These are phyloP conservation scores for Solanum hybrid DNA, from an alignment of 305 asterid species.

Conservation along the genomic window DNA sequence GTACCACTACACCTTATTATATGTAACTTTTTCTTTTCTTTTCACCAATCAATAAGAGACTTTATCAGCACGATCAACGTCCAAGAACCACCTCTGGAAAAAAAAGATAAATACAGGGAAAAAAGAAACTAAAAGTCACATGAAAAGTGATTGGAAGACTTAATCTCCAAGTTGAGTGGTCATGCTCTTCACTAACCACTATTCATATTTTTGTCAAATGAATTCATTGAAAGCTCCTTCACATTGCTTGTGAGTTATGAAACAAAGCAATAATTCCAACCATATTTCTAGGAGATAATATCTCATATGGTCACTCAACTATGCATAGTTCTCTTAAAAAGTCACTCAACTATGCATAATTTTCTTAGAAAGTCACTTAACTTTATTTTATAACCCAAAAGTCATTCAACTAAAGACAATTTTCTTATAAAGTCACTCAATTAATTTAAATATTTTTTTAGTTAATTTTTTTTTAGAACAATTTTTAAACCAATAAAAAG, in stretches of 20 bases:
- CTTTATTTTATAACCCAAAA: too few species aligned
- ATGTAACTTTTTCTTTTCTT: background rate
- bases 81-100: background rate
- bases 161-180: background rate
- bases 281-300: background rate
- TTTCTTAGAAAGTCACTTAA: too few species aligned
- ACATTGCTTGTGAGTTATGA: background rate
- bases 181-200: background rate
- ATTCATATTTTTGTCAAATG: background rate
- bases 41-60: background rate
- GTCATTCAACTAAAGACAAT: too few species aligned
- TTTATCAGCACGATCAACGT: background rate
- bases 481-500: too few species aligned
- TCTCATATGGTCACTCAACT: too few species aligned
- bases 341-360: too few species aligned
- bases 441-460: too few species aligned
- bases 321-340: too few species aligned
- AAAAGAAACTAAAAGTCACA: background rate
- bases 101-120: background rate
- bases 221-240: background rate
- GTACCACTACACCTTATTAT: background rate
- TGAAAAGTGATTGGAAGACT: background rate
- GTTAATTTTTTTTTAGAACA: too few species aligned
- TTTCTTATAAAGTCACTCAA: too few species aligned
- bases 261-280: background rate